Percentiles rank a stretch among this genome's conserved stretches.
phyloP scores from a whole-genome alignment of 352 stramenopile species.

The Phytophthora ramorum region DNA sequence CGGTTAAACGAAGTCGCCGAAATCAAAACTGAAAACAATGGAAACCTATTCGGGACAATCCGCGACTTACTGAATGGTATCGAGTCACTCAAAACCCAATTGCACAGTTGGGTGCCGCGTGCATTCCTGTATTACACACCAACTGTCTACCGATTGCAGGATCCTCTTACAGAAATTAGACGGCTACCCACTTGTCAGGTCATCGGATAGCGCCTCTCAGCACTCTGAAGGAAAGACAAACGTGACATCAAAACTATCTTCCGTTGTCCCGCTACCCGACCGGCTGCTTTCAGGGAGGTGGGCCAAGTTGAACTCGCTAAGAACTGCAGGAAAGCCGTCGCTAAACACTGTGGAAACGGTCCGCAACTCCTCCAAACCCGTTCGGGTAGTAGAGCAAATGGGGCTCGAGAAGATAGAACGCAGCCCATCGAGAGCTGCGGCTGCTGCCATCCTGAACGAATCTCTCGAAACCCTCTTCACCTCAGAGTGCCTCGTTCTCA shows the following conservation, averaged over 20 bases:
- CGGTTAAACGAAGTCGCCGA: background rate
- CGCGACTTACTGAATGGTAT: background rate
- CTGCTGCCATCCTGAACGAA: background rate
- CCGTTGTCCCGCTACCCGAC: background rate
- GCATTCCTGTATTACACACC: background rate
- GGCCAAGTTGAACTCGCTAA: background rate
- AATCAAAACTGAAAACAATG: background rate
- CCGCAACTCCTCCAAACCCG: background rate
- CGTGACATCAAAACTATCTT: background rate
- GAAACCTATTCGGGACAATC: background rate
- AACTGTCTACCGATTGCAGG: background rate
- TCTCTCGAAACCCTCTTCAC: slow-evolving; percentile 27
- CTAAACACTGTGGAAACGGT: background rate
- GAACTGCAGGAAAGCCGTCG: background rate
- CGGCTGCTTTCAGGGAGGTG: background rate
- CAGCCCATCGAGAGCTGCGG: background rate
- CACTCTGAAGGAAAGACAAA: background rate
- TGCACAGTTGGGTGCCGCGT: background rate
- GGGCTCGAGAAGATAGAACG: background rate
- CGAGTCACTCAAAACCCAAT: background rate
- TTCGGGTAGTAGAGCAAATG: background rate
- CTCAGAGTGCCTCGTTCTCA: slow-evolving; percentile 36
- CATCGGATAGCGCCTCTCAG: background rate
- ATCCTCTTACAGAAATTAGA: background rate
- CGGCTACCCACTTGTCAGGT: background rate